Evolutionary conservation across 345 rosid species (phyloP).

Genomic region (Capsella bursapastoris): DNA sequence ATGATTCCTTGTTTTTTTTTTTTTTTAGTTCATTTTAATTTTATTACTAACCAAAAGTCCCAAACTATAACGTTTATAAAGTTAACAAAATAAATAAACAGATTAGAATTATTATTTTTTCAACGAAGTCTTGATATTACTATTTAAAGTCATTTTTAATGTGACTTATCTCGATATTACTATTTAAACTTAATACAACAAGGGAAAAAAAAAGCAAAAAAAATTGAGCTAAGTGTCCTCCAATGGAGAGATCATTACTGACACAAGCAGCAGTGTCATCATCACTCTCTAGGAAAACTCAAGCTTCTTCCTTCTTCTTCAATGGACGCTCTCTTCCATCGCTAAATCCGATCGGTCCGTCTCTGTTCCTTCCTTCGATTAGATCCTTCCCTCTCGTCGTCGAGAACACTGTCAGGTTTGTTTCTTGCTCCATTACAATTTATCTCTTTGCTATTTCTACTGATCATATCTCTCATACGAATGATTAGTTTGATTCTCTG

Average conservation of each 20-base stretch:
- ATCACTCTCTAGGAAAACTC: conserved; percentile 5
- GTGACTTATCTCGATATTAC: too few species aligned
- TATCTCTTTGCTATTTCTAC: neutral
- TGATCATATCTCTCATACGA: too few species aligned
- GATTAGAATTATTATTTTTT: too few species aligned
- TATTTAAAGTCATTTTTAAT: too few species aligned
- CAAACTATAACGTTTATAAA: too few species aligned
- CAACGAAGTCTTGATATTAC: too few species aligned
- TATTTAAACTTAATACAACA: too few species aligned
- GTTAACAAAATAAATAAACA: too few species aligned
- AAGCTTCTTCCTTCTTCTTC: conserved; percentile 21
- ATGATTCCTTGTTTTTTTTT: too few species aligned
- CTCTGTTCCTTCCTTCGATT: neutral
- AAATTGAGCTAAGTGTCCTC: neutral
- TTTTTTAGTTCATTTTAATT: too few species aligned
- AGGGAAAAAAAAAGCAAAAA: too few species aligned
- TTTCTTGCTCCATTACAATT: neutral
- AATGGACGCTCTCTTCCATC: conserved; percentile 14
- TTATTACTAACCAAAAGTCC: too few species aligned
- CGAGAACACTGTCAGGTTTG: conserved; percentile 19
- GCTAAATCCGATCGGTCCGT: conserved; percentile 6
- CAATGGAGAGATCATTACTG: conserved; percentile 15
- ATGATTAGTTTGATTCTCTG: neutral
- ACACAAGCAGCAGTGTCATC: conserved; percentile 1
- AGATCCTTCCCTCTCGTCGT: conserved; percentile 20